Evolutionary conservation across 352 stramenopile genomes (phyloP), one percentile per base, ranked within the genome.

Genomic region (Blastocystis sp.): DNA sequence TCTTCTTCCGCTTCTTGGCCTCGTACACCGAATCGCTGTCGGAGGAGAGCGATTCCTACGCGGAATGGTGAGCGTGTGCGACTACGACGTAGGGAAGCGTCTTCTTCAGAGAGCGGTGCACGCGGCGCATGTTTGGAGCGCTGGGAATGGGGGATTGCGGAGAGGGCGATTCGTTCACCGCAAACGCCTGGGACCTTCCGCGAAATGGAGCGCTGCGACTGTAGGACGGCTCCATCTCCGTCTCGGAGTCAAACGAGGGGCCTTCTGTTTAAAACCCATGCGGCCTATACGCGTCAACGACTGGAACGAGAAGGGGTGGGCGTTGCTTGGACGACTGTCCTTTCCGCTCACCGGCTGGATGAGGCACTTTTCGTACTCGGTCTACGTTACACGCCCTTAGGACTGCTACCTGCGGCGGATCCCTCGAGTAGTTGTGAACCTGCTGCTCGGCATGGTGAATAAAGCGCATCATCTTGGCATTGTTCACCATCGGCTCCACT

Each of bases 361-460:
- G 10, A 84, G 14, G 60, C 74, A 84, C 34, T 84, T 84, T 45
- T 62, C 34, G 69, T 84, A 84, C 17, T 84, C 74, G 19, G 74
- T 84, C 74, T 84, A 34, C 23, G 4, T 40, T 2, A 79, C 5
- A 67, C 43, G 9, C 23, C 21, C 0, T 2, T 53, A 66, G 21
- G 1, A 76, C 21, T 34, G 14, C 66, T 11, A 76, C 66, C 66
- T 76, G 66, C 38, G 41, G 66, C 23, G 66, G 66, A n/a, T 77
- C 66, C 23, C 53, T 41, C 7, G 52, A 67, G 34, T 28, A 69
- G 17, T 64, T 53, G 34, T 84, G 60, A 11, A 84, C 56, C 69
- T 84, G 74, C 19, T 84, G 74, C 4, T 84, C 74, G 2, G 74
- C 66, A 53, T 84, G 74, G 48, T 84, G 74, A n/a, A 69, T 62